These are phyloP conservation scores for Fagus sylvatica DNA, from an alignment of 306 rosid genomes.

Conservation along the genomic window DNA sequence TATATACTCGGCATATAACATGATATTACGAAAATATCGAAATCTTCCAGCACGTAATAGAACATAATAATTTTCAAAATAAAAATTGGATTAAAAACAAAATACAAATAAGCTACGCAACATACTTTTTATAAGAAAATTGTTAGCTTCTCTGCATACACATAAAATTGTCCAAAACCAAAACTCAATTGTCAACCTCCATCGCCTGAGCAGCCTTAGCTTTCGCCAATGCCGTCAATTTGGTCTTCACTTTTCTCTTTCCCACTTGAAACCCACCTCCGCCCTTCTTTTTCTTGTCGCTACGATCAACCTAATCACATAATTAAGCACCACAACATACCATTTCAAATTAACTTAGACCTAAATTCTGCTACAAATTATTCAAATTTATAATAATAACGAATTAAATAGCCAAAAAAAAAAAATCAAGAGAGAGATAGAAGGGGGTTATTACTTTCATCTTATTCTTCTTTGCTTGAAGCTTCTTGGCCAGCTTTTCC, in stretches of 20 bases:
- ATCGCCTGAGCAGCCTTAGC: slow-evolving; percentile 87
- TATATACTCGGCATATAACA: background rate
- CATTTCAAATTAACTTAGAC: background rate
- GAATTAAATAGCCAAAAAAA: background rate
- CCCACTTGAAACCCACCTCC: slow-evolving; percentile 80
- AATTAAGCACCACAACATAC: background rate
- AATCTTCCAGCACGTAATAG: background rate
- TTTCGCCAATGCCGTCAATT: slow-evolving; percentile 66
- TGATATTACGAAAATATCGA: background rate
- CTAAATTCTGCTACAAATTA: background rate
- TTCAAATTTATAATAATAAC: too few species aligned
- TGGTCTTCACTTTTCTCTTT: slow-evolving; percentile 81
- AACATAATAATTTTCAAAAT: background rate
- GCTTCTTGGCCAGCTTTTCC: slow-evolving; percentile 63
- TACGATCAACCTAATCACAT: slow-evolving; percentile 65
- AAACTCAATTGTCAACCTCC: slow-evolving; percentile 81
- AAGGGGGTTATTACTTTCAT: slow-evolving; percentile 56
- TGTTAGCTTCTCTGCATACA: slow-evolving; percentile 17
- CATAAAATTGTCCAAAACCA: background rate
- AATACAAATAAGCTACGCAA: background rate
- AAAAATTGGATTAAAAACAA: slow-evolving; percentile 4
- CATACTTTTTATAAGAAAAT: background rate
- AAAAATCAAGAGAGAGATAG: background rate
- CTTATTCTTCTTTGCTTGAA: slow-evolving; percentile 65
- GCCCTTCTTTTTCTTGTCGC: slow-evolving; percentile 62